phyloP scores from a whole-genome alignment of 2,329 filamentous ascomycete species.

The Pseudogymnoascus sp. region DNA sequence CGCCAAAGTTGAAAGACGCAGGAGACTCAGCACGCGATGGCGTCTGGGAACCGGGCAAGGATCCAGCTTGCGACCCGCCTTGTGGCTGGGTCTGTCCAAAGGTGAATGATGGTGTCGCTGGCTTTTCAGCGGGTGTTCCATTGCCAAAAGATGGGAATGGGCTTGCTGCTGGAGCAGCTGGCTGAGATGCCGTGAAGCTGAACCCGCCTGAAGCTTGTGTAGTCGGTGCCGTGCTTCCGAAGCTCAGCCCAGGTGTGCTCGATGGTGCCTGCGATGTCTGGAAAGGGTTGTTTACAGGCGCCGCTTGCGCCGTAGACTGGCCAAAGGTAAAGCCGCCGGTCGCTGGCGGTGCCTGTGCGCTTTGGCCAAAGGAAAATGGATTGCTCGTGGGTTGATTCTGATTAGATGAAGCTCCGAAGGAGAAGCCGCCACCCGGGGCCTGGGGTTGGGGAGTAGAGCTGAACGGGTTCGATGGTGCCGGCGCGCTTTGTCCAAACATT shows the following conservation, averaged over 20 bases:
- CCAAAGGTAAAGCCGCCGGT: background rate
- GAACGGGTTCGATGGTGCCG: constrained; percentile 8
- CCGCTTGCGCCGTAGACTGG: background rate
- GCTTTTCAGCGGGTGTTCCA: constrained; percentile 1
- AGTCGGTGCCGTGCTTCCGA: background rate
- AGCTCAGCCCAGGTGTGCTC: background rate
- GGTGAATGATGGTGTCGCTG: background rate
- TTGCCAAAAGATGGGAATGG: background rate
- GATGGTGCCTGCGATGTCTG: background rate
- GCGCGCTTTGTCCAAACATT: constrained; percentile 7
- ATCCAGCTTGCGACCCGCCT: background rate
- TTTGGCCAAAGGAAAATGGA: constrained; percentile 4
- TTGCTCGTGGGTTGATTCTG: background rate
- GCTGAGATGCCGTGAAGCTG: background rate
- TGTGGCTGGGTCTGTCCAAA: constrained; percentile 3
- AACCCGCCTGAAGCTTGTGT: background rate
- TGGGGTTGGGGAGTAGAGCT: background rate
- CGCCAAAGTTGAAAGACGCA: constrained; percentile 1
- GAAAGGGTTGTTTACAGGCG: background rate
- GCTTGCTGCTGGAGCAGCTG: background rate
- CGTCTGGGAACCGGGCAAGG: background rate
- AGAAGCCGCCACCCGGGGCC: constrained; percentile 2
- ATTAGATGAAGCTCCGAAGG: background rate
- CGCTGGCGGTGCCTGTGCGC: background rate
- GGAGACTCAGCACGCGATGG: background rate